These are phyloP conservation scores for Ceriops decandra DNA, from an alignment of 345 rosid species.

Conservation along the genomic window DNA sequence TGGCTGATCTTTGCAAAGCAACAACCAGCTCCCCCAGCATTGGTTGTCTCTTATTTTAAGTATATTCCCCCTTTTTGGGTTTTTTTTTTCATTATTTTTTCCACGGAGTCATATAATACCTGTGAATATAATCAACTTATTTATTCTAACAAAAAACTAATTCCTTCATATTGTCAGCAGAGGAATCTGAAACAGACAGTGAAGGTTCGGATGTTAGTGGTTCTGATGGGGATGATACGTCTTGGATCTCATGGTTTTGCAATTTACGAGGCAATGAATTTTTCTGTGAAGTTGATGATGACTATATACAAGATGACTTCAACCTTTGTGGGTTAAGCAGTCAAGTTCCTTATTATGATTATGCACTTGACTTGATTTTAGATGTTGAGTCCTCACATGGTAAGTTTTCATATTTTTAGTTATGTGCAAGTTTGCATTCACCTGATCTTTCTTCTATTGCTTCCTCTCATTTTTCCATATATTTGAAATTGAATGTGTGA, in stretches of 20 bases:
- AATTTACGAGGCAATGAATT: slow-evolving; percentile 92
- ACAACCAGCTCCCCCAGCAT: too few species aligned
- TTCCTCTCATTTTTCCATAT: too few species aligned
- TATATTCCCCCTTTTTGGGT: too few species aligned
- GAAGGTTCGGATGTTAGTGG: slow-evolving; percentile 97
- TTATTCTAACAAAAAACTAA: not conserved
- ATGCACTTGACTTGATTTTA: slow-evolving; percentile 94
- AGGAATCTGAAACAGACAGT: slow-evolving; percentile 86
- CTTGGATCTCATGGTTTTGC: slow-evolving; percentile 98
- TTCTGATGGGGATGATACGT: slow-evolving; percentile 94
- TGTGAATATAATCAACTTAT: not conserved
- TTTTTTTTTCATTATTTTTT: not conserved
- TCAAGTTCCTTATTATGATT: slow-evolving; percentile 97
- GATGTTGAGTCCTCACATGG: slow-evolving; percentile 95
- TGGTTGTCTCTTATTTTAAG: not conserved
- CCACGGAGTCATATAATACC: too few species aligned
- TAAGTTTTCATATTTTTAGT: slow-evolving; percentile 26
- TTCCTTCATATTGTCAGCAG: slow-evolving; percentile 29
- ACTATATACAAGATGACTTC: slow-evolving; percentile 95
- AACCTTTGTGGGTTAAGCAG: slow-evolving; percentile 90
- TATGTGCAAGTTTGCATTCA: not conserved
- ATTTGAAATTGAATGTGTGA: not conserved
- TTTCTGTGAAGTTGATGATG: slow-evolving; percentile 99
- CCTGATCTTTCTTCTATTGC: not conserved
- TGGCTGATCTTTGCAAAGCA: not conserved